Percentiles rank a stretch among this genome's conserved stretches.
phyloP scores from a whole-genome alignment of 495 filamentous ascomycete genomes.

The Xylaria intraflava region DNA sequence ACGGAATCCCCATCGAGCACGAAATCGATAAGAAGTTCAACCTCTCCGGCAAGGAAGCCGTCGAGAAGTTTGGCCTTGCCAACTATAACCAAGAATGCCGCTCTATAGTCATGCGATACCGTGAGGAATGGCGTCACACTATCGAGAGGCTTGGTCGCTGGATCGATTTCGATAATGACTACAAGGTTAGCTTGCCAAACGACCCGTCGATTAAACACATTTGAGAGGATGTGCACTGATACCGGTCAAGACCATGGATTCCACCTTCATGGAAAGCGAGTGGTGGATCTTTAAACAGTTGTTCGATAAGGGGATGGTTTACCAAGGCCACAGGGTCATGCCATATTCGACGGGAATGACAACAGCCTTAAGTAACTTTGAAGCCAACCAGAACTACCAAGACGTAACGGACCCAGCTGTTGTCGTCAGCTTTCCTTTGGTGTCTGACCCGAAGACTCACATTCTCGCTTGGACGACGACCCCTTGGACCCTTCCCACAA shows the following conservation, averaged over 20 bases:
- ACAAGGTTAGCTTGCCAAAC: conserved; percentile 59
- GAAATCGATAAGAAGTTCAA: conserved; percentile 98
- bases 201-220: not conserved
- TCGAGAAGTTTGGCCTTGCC: conserved; percentile 77
- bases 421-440: conserved; percentile 78
- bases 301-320: conserved; percentile 81
- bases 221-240: conserved; percentile 12
- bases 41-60: conserved; percentile 82
- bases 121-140: conserved; percentile 81
- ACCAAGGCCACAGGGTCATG: conserved; percentile 87
- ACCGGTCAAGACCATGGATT: conserved; percentile 69
- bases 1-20: conserved; percentile 92
- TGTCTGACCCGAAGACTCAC: conserved; percentile 62
- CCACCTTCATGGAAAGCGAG: conserved; percentile 88
- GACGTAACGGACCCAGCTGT: conserved; percentile 90
- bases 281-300: conserved; percentile 98
- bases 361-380: conserved; percentile 88
- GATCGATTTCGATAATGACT: conserved; percentile 98
- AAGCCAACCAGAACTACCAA: conserved; percentile 91
- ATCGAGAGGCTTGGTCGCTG: conserved; percentile 89
- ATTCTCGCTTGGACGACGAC: conserved; percentile 93
- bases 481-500: conserved; percentile 89
- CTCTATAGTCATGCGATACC: conserved; percentile 90
- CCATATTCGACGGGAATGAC: conserved; percentile 89
- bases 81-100: conserved; percentile 92